These are phyloP conservation scores for Chalciporus piperatus DNA, from an alignment of 768 basidiomycete genomes.

Conservation along the genomic window DNA sequence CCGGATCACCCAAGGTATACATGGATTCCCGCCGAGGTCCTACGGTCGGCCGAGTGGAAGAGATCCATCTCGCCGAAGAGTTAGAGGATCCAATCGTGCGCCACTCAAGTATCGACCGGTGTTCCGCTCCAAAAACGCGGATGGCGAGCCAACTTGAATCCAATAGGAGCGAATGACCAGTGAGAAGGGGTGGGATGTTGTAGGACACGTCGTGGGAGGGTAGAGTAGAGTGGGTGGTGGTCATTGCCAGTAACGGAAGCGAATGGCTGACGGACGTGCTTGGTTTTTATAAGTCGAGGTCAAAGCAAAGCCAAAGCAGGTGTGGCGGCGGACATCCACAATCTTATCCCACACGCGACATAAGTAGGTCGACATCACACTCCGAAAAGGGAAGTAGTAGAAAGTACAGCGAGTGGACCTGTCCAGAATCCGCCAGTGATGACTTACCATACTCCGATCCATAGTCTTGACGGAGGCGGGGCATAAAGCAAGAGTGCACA, in stretches of 20 bases:
- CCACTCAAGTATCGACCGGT: too few relatives aligned
- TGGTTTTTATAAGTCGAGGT: constrained; percentile 2
- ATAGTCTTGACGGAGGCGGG: neutral
- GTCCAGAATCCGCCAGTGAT: neutral
- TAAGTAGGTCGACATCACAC: neutral
- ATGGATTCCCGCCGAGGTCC: too few relatives aligned
- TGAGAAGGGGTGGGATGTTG: too few relatives aligned
- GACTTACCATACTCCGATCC: neutral
- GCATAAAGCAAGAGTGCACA: too few relatives aligned
- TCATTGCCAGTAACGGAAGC: neutral
- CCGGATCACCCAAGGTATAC: neutral
- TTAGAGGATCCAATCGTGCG: too few relatives aligned
- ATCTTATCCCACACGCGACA: neutral
- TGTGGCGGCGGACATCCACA: constrained; percentile 1
- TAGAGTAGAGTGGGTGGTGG: neutral
- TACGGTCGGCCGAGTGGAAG: too few relatives aligned
- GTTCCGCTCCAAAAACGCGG: too few relatives aligned
- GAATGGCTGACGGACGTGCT: neutral
- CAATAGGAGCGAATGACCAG: too few relatives aligned
- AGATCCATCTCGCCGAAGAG: too few relatives aligned
- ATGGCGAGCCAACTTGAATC: too few relatives aligned
- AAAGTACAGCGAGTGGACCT: too few relatives aligned
- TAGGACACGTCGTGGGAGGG: neutral
- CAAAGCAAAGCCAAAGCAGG: constrained; percentile 13
- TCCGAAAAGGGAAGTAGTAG: too few relatives aligned